Base-by-base conservation (phyloP, 768 basidiomycete genomes). In the Trametes gibbosa region DNA sequence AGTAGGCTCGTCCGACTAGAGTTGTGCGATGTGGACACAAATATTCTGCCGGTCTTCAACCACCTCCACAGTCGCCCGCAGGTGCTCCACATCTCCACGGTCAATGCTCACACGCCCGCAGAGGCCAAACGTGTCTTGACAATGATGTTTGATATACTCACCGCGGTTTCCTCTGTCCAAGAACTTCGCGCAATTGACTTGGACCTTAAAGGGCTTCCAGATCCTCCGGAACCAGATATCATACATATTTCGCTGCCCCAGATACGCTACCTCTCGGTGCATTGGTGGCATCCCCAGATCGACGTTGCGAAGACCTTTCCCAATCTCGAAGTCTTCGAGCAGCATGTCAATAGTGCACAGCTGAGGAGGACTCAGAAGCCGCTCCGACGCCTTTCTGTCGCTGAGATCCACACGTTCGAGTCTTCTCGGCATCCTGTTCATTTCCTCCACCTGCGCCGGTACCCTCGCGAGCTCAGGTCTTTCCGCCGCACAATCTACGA, bases 391-490 rank as follows among this genome's bases (percentile, higher is more conserved):
- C 52, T 59, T 19, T 59, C 58, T 5, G 34, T 53, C 16, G 42
- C 52, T 3, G 58, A 59, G 23, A 23, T 59, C 12, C 58, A 42
- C 0, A 42, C 46, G 16, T 53, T 48, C 23, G 58, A 42, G 29
- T 21, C 37, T 16, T 2, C 32, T 17, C 16, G 40, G 14, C 48
- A 59, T 17, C 52, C 51, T 10, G 52, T 59, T 12, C 58, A 59
- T 24, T 23, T 59, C 34, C 58, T 59, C 3, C 52, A 59, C 21
- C 40, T 59, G 5, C 51, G 58, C 39, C 51, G 52, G 14, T 59
- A 59, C 27, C 46, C 58, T 13, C 58, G 52, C 27, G 58, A 59
- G 29, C 27, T 53, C 12, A 25, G 47, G 16, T 32, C 52, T 2
- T 53, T 59, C 52, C 51, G 37, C 21, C 51, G 52, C n/a, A 59